Conservation (phyloP, 441 rosid genomes). For the Raphanus hybrid region DNA sequence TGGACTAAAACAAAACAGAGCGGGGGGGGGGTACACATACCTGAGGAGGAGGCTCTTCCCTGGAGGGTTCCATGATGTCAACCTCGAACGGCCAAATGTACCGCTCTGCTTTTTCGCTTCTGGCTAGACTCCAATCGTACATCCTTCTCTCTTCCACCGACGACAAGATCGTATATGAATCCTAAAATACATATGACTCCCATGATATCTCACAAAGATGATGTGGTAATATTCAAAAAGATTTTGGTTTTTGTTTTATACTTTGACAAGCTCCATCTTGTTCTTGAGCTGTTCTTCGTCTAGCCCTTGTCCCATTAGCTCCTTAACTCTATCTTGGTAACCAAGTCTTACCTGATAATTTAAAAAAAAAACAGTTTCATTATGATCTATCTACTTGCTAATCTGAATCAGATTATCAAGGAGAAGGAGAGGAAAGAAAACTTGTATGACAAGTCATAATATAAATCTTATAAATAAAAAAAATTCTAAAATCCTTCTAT, state of each 20-base stretch:
- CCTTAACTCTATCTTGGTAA: conserved; percentile 57
- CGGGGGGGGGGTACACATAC: conserved; percentile 26
- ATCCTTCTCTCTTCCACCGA: conserved; percentile 72
- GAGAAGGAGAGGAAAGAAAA: background rate
- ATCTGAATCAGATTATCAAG: background rate
- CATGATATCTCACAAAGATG: background rate
- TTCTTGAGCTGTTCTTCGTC: conserved; percentile 57
- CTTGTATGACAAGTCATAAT: background rate
- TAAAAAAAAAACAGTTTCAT: background rate
- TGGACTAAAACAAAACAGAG: background rate
- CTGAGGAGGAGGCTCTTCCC: conserved; percentile 61
- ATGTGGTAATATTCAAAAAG: background rate
- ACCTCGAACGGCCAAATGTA: conserved; percentile 79
- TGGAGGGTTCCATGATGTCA: conserved; percentile 53
- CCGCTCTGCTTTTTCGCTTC: conserved; percentile 58
- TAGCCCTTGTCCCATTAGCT: conserved; percentile 54
- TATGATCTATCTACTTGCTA: background rate
- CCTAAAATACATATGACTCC: conserved; percentile 43
- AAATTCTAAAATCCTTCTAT: no score
- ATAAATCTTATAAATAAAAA: no score
- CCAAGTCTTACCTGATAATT: conserved; percentile 55
- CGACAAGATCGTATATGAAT: conserved; percentile 69
- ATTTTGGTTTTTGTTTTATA: conserved; percentile 13
- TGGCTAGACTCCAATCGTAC: conserved; percentile 91
- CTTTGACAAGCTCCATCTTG: conserved; percentile 17